phyloP scores from a whole-genome alignment of 306 rosid genomes.

The Cucurbita pepo region DNA sequence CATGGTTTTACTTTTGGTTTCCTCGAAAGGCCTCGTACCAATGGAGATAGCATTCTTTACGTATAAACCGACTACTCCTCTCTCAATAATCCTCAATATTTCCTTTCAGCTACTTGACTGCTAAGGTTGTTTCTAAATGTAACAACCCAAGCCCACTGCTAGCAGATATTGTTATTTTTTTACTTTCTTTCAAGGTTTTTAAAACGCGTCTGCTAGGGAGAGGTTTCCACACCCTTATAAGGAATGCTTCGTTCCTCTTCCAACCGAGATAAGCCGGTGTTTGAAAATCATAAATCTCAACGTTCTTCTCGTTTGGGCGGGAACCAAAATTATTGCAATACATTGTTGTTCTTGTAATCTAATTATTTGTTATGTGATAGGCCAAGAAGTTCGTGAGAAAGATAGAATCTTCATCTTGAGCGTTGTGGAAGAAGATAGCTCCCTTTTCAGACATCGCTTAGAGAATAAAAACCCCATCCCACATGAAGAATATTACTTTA shows the following conservation, averaged over 20 bases:
- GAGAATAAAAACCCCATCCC: background rate
- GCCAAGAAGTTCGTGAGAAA: slow-evolving; percentile 34
- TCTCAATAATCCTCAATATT: too few relatives aligned
- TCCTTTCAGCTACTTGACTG: background rate
- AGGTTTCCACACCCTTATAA: too few relatives aligned
- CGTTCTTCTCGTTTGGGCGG: background rate
- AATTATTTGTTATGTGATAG: background rate
- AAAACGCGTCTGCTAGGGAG: too few relatives aligned
- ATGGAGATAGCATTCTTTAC: too few relatives aligned
- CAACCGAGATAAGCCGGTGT: background rate
- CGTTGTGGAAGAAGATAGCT: background rate
- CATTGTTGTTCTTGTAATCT: background rate
- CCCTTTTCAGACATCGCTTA: background rate
- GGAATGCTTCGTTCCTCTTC: too few relatives aligned
- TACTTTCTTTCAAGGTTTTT: too few relatives aligned
- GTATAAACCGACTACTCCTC: too few relatives aligned
- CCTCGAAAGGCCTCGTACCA: too few relatives aligned
- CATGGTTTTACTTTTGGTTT: too few relatives aligned
- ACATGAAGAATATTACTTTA: background rate
- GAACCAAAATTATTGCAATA: background rate
- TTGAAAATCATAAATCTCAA: background rate
- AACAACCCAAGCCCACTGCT: too few relatives aligned
- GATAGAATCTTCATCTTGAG: slow-evolving; percentile 54
- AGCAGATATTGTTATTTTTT: too few relatives aligned
- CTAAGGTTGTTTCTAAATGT: background rate